These are phyloP conservation scores for Fusarium subtropicale DNA, from an alignment of 2,329 filamentous ascomycete genomes.

Conservation along the genomic window DNA sequence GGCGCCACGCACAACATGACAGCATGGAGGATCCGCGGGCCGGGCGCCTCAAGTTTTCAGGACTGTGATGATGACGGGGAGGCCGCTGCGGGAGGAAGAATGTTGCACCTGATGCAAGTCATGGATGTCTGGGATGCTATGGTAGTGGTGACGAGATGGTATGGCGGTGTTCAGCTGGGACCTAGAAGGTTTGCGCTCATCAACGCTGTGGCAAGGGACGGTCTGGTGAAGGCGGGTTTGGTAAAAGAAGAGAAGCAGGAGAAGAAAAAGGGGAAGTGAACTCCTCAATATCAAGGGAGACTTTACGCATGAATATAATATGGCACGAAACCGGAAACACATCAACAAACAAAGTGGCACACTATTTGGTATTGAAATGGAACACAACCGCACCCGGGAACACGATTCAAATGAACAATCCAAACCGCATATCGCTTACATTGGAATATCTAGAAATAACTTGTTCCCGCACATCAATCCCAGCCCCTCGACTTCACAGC, in stretches of 20 bases:
- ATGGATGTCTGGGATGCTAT: conserved; percentile 95
- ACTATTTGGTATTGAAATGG: conserved; percentile 45
- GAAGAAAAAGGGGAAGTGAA: conserved; percentile 51
- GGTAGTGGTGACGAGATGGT: conserved; percentile 95
- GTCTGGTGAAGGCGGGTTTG: conserved; percentile 80
- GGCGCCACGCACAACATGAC: conserved; percentile 94
- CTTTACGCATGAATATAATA: not conserved
- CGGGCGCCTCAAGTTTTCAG: conserved; percentile 71
- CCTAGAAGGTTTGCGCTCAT: conserved; percentile 92
- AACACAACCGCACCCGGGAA: conserved; percentile 28
- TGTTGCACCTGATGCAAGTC: conserved; percentile 91
- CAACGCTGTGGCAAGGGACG: conserved; percentile 86
- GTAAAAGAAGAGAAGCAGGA: conserved; percentile 60
- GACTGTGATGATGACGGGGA: conserved; percentile 98
- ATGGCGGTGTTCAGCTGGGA: conserved; percentile 89
- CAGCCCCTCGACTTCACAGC: conserved; percentile 6
- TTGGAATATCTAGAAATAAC: conserved; percentile 11
- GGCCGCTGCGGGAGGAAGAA: conserved; percentile 85
- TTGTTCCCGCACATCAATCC: conserved; percentile 2
- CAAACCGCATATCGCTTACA: conserved; percentile 11
- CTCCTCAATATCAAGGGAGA: conserved; percentile 30
- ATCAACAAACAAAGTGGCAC: conserved; percentile 29
- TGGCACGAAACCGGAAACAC: conserved; percentile 5
- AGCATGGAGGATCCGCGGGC: conserved; percentile 84
- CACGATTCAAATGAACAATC: conserved; percentile 31